Percentiles rank a stretch among this genome's conserved stretches.
phyloP scores from a whole-genome alignment of 768 basidiomycete genomes.

The Boletellus sp. region DNA sequence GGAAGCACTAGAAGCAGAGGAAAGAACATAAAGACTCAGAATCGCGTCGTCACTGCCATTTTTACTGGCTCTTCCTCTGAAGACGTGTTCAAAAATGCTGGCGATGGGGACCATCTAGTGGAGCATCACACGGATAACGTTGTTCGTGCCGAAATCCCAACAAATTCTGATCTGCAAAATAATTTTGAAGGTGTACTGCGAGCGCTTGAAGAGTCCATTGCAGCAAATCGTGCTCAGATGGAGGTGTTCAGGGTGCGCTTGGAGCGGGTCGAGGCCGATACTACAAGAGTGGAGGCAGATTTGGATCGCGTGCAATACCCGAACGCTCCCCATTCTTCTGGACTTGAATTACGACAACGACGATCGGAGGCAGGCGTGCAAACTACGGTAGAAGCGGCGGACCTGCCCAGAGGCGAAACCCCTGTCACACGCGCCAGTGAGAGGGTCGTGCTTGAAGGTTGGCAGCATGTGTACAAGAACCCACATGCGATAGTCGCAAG shows the following conservation, averaged over 20 bases:
- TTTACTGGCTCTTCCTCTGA: constrained; percentile 20
- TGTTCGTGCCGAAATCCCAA: background rate
- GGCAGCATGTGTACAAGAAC: constrained; percentile 9
- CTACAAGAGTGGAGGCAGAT: constrained; percentile 12
- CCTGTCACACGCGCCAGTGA: background rate
- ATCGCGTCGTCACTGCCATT: constrained; percentile 30
- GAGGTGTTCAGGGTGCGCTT: constrained; percentile 26
- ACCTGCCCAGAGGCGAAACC: background rate
- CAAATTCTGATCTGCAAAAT: background rate
- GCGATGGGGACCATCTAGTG: background rate
- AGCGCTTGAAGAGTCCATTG: constrained; percentile 24
- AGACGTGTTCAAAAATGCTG: background rate
- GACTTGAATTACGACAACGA: background rate
- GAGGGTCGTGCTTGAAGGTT: background rate
- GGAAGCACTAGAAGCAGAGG: constrained; percentile 7
- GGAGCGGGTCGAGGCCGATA: constrained; percentile 26
- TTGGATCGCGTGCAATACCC: background rate
- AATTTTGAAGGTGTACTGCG: constrained; percentile 8
- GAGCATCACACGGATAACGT: background rate
- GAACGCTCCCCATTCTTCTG: background rate
- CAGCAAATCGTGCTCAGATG: constrained; percentile 21
- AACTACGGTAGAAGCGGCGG: background rate
- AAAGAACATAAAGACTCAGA: constrained; percentile 8
- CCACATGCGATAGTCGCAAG: constrained; percentile 14
- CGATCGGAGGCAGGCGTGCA: background rate